A percentile compares a stretch with the other conserved stretches of the same genome.
Evolutionary conservation across 2,329 filamentous ascomycete species (phyloP).

Genomic region (Curvularia spicifera): DNA sequence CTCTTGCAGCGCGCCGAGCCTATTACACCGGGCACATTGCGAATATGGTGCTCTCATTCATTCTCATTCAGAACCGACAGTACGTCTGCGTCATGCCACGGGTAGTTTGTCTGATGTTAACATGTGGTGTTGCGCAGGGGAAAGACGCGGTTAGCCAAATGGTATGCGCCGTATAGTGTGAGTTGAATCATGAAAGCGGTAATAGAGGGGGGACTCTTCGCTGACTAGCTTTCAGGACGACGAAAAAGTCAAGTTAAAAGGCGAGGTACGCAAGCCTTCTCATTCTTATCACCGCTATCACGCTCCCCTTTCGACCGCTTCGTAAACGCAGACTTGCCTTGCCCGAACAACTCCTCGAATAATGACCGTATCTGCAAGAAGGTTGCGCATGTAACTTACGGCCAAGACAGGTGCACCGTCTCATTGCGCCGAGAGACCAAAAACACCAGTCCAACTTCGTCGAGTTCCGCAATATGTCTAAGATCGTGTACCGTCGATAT

Average conservation of each 20-base stretch:
- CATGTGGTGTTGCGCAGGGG: conserved; percentile 64
- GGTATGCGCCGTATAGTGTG: conserved; percentile 94
- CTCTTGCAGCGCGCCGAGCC: conserved; percentile 18
- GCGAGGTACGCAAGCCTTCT: conserved; percentile 69
- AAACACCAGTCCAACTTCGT: conserved; percentile 99
- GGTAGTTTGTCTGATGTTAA: background rate
- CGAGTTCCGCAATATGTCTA: conserved; percentile 84
- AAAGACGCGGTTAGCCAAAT: conserved; percentile 97
- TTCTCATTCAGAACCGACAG: conserved; percentile 90
- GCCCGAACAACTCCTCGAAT: background rate
- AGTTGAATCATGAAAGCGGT: conserved; percentile 33
- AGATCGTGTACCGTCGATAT: conserved; percentile 97
- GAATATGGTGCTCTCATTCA: conserved; percentile 77
- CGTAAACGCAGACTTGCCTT: background rate
- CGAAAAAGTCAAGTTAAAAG: conserved; percentile 98
- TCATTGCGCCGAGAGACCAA: conserved; percentile 95
- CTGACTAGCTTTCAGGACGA: conserved; percentile 68
- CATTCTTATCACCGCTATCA: conserved; percentile 1
- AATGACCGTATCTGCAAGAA: background rate
- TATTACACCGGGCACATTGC: conserved; percentile 13
- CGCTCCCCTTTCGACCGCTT: conserved; percentile 6
- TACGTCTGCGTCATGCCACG: conserved; percentile 47
- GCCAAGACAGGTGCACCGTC: conserved; percentile 79
- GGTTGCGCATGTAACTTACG: background rate
- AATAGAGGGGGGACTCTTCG: conserved; percentile 2